Evolutionary conservation across 306 rosid genomes (phyloP), one percentile per base, ranked within the genome.

Genomic region (Hippophae gyantsensis): DNA sequence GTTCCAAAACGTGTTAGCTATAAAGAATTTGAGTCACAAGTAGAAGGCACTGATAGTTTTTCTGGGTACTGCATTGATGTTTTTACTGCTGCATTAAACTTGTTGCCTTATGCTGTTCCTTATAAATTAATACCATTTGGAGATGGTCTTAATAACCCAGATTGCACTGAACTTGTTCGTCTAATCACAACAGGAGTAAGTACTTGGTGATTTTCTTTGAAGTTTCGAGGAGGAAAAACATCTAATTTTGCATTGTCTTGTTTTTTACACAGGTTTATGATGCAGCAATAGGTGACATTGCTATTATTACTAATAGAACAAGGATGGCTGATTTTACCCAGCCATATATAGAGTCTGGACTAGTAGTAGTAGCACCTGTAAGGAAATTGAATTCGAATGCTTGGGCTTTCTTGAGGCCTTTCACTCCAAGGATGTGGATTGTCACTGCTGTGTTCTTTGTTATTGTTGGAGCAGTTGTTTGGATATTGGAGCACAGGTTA

Each of bases 401-500:
- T 38, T 93, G 90, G 95, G 94, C 99, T 49, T 93, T 93, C 76
- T 57, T 93, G 61, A 80, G 78, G 57, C 97, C 99, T 48, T 93
- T 93, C 71, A 80, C 84, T 47, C 68, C 69, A 27, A 56, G 2
- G 55, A 79, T 93, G 99, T 93, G 99, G 99, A 38, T 65, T 26
- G 75, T 81, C 64, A 93, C 94, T 5, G 99, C 94, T 48, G 6
- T 52, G 40, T 86, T 78, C 74, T 88, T 93, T 77, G 69, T 93
- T 44, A 26, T 84, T 47, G 72, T 88, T 11, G 99, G 99, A 73
- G 80, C 85, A 46, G 95, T 74, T 62, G 79, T 93, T 72, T 93
- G 99, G 99, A 76, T 88, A 67, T 77, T 93, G 79, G 99, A 93
- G 84, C 99, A 93, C 70, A 80, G 97, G 68, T 75, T 63, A 64